These are phyloP conservation scores for Craterostigma plantagineum DNA, from an alignment of 257 asterid species.

Conservation along the genomic window DNA sequence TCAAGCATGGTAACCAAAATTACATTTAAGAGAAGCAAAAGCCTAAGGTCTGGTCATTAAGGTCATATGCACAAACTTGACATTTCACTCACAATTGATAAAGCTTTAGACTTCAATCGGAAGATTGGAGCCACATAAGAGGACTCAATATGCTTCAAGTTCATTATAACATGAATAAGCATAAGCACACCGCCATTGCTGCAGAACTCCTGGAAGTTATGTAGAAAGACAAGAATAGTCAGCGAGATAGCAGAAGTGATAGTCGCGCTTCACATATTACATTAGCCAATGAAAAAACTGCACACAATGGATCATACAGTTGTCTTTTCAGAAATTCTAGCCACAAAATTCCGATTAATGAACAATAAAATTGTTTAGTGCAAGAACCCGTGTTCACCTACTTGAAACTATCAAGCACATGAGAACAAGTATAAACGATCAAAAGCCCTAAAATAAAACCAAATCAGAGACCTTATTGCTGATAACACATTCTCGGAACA, in stretches of 20 bases:
- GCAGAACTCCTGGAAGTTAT: slow-evolving; percentile 59
- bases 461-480: slow-evolving; percentile 61
- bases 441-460: not conserved
- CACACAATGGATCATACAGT: not conserved
- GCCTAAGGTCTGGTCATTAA: slow-evolving; percentile 3
- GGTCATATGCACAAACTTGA: not conserved
- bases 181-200: slow-evolving; percentile 76
- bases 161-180: slow-evolving; percentile 58
- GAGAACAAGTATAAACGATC: not conserved
- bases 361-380: not conserved
- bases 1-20: too few species aligned
- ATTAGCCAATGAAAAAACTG: not conserved
- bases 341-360: too few species aligned
- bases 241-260: slow-evolving; percentile 4
- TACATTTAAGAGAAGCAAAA: slow-evolving; percentile 4
- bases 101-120: slow-evolving; percentile 69
- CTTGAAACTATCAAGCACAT: not conserved
- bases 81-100: slow-evolving; percentile 62
- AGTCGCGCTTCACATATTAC: too few species aligned
- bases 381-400: not conserved
- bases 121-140: slow-evolving; percentile 42
- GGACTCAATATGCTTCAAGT: slow-evolving; percentile 27
- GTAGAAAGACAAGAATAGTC: slow-evolving; percentile 9
- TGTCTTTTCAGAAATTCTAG: too few species aligned
- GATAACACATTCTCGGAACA: slow-evolving; percentile 68